Evolutionary conservation across 495 filamentous ascomycete genomes (phyloP).

Genomic region (Xeromyces bisporus): DNA sequence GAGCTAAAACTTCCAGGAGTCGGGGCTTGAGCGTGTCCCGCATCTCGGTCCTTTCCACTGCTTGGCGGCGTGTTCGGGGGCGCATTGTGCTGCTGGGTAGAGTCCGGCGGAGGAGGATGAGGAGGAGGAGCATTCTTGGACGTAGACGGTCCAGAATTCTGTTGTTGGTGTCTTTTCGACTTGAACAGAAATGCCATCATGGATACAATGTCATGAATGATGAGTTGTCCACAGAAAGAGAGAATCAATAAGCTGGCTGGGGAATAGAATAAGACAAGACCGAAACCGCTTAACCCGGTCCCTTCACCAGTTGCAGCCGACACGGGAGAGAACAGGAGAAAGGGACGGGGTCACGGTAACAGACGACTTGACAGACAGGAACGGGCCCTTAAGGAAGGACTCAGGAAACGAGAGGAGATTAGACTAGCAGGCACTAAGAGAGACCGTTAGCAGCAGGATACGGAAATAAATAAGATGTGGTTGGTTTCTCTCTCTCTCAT

Average conservation of each 20-base stretch:
- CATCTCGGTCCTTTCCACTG: conserved; percentile 25
- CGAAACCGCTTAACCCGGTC: not conserved
- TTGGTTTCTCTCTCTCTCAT: too few relatives aligned
- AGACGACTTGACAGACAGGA: too few relatives aligned
- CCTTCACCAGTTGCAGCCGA: not conserved
- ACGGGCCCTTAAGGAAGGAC: too few relatives aligned
- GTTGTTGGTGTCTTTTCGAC: conserved; percentile 39
- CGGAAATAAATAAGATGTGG: too few relatives aligned
- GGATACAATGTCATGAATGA: conserved; percentile 23
- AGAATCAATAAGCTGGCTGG: too few relatives aligned
- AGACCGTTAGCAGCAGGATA: too few relatives aligned
- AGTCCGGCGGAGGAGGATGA: conserved; percentile 32
- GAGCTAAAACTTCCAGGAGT: conserved; percentile 47
- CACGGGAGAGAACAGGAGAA: too few relatives aligned
- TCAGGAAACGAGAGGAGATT: too few relatives aligned
- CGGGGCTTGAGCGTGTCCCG: conserved; percentile 29
- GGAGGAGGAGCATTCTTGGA: conserved; percentile 35
- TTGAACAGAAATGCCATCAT: conserved; percentile 49
- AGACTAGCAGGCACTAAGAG: too few relatives aligned
- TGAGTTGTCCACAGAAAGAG: conserved; percentile 22
- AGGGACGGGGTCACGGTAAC: too few relatives aligned
- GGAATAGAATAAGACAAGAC: too few relatives aligned
- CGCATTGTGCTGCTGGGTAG: conserved; percentile 13
- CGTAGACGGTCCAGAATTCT: conserved; percentile 31
- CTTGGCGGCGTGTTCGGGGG: conserved; percentile 16